phyloP scores from a whole-genome alignment of 2,329 filamentous ascomycete species.

The Colletotrichum costaricense region DNA sequence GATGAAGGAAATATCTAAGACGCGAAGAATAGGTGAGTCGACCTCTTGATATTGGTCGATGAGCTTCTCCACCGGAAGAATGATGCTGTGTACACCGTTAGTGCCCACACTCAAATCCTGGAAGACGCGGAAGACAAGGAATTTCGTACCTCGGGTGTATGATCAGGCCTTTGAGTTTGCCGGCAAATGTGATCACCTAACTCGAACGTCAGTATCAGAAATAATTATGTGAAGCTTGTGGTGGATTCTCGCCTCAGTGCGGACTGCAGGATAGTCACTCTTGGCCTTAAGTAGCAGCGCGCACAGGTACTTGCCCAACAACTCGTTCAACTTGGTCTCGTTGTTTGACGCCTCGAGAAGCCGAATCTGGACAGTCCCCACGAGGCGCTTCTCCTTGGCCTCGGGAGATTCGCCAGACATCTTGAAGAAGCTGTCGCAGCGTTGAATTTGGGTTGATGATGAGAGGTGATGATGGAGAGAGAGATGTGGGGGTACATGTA shows the following conservation, averaged over 20 bases:
- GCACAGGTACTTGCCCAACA: conserved; percentile 82
- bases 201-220: neutral
- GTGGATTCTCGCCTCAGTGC: conserved; percentile 47
- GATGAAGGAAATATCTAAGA: conserved; percentile 90
- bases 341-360: conserved; percentile 84
- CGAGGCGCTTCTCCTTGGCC: conserved; percentile 66
- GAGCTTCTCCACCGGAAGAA: conserved; percentile 85
- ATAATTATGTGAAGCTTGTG: conserved; percentile 4
- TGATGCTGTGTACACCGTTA: conserved; percentile 60
- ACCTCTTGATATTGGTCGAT: conserved; percentile 88
- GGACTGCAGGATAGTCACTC: conserved; percentile 82
- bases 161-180: conserved; percentile 21
- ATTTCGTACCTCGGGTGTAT: conserved; percentile 19
- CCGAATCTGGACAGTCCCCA: conserved; percentile 86
- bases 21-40: conserved; percentile 79
- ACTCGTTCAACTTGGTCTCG: conserved; percentile 82
- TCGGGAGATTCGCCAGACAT: conserved; percentile 36
- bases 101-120: neutral
- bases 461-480: conserved; percentile 3
- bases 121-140: neutral
- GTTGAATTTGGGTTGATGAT: conserved; percentile 2
- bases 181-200: conserved; percentile 35
- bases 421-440: conserved; percentile 3
- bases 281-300: conserved; percentile 87
- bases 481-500: conserved; percentile 17